Evolutionary conservation across 2,329 filamentous ascomycete species (phyloP).

Genomic region (Plenodomus biglobosus): DNA sequence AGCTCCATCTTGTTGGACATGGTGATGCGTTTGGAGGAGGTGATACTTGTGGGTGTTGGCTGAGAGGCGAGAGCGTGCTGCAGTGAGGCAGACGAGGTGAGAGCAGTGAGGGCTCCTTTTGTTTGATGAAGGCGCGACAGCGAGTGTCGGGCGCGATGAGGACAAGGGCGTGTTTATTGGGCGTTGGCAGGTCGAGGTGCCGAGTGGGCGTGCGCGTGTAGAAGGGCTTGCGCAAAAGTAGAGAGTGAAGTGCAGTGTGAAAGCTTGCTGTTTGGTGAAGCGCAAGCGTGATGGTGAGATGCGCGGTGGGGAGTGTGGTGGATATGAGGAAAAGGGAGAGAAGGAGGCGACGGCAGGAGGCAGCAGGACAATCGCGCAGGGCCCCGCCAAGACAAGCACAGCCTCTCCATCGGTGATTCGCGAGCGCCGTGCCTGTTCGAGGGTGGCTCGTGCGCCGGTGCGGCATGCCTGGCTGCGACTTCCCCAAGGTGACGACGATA

Average conservation of each 20-base stretch:
- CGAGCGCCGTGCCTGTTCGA: conserved; percentile 3
- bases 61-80: conserved; percentile 15
- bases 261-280: conserved; percentile 12
- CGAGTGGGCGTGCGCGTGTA: conserved; percentile 1
- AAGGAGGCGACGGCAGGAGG: conserved; percentile 1
- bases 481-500: conserved; percentile 20
- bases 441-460: conserved; percentile 5
- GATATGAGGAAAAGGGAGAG: conserved; percentile 15
- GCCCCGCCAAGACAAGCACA: conserved; percentile 8
- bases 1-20: conserved; percentile 81
- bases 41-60: conserved; percentile 6
- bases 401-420: conserved; percentile 11
- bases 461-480: conserved; percentile 25
- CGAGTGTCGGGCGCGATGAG: conserved; percentile 2
- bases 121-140: conserved; percentile 14
- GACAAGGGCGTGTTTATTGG: conserved; percentile 20
- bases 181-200: conserved; percentile 10
- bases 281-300: conserved; percentile 8
- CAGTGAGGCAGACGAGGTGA: conserved; percentile 13
- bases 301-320: conserved; percentile 8
- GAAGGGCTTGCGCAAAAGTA: conserved; percentile 17
- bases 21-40: conserved; percentile 14
- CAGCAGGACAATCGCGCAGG: conserved; percentile 18
- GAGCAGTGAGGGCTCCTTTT: conserved; percentile 8
- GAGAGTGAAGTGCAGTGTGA: conserved; percentile 12